Base-by-base conservation (phyloP, 805 yeast genomes). In the Yarrowia sp. region DNA sequence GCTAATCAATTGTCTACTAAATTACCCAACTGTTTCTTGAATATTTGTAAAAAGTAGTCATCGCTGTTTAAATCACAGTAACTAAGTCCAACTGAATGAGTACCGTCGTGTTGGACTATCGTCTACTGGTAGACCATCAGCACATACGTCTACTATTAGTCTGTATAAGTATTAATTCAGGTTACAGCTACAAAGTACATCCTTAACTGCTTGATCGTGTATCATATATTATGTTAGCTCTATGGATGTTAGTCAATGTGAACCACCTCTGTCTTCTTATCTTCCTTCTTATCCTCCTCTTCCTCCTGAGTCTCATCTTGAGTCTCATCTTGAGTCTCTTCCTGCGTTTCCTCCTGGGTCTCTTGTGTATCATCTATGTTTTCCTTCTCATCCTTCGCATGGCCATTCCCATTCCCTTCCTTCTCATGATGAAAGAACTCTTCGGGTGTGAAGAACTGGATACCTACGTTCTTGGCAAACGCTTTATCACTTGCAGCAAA, bases 401-500 rank as follows among this genome's bases (percentile, higher is more conserved):
- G 8, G 4, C 42, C 15, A 38, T 38, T 38, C 17, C 42, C 17
- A 38, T n/a, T 13, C 3, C 14, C 7, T 7, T 9, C 58, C 18
- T 35, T 33, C 33, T 51, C 33, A n/a, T 33, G 22, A n/a, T 51
- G 58, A 36, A 89, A 87, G 65, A 78, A 78, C 58, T 87, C 86
- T 70, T 93, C 98, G 0, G 98, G 98, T 0, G 84, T 77, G 61
- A 77, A 76, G 71, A 90, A 93, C 18, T 69, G 67, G 1, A 91
- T 50, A 0, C 83, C 84, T 1, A 82, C 71, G 17, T 78, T 80
- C 47, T 78, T 68, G 0, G 98, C 97, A 79, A 92, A 92, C 65
- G 67, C 72, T 68, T 73, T 74, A 74, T 93, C 99, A 57, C 89
- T 83, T 69, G 89, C 92, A 79, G 95, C 89, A 72, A 87, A 89